phyloP scores from a whole-genome alignment of 1,284 basidiomycete species.

The Fomitopsis schrenkii region DNA sequence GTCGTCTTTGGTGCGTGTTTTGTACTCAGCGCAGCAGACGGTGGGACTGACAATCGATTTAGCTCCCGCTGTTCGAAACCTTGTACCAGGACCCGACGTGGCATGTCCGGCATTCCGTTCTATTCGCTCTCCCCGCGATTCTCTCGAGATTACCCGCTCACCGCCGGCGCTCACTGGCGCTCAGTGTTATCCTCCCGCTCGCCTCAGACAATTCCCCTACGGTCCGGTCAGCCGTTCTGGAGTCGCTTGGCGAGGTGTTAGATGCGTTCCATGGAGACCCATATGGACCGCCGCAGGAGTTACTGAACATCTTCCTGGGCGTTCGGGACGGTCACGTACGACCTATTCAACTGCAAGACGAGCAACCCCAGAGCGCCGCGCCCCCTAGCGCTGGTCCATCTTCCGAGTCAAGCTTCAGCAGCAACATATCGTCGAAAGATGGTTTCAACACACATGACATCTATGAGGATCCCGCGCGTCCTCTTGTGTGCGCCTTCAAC shows the following conservation, averaged over 20 bases:
- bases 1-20: constrained; percentile 54
- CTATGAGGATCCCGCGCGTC: constrained; percentile 60
- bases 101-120: constrained; percentile 87
- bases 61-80: constrained; percentile 79
- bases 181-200: constrained; percentile 60
- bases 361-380: not conserved
- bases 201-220: constrained; percentile 63
- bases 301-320: constrained; percentile 63
- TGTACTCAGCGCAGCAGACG: too few species aligned
- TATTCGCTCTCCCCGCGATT: constrained; percentile 83
- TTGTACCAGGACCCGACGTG: constrained; percentile 71
- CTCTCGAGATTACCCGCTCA: constrained; percentile 58
- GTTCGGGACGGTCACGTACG: constrained; percentile 16
- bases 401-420: constrained; percentile 17
- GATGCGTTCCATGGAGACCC: constrained; percentile 75
- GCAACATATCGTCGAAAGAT: constrained; percentile 14
- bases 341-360: not conserved
- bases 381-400: not conserved
- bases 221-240: constrained; percentile 82
- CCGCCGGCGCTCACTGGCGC: constrained; percentile 57
- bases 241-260: constrained; percentile 90
- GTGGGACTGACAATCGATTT: not conserved
- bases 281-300: constrained; percentile 73
- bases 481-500: constrained; percentile 91
- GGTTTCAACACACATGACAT: constrained; percentile 16